Base-by-base conservation (phyloP, 2,329 filamentous ascomycete species). In the Penicillium sp. region DNA sequence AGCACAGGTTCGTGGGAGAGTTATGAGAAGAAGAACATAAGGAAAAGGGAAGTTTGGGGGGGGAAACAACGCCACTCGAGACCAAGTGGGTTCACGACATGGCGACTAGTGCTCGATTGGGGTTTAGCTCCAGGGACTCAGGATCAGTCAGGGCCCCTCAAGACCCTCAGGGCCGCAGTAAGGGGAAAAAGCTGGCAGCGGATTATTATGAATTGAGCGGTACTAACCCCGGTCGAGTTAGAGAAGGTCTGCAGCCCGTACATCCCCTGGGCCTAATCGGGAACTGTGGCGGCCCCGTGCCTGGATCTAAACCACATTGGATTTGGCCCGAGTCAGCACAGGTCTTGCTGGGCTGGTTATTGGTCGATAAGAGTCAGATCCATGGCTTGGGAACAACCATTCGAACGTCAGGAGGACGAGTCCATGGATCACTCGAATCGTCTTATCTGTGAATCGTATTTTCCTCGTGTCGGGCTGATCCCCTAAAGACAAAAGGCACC, bases 181-280 rank as follows among this genome's bases (percentile, higher is more conserved):
- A 62, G 58, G 60, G 58, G 56, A 61, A 49, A 49, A 34, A 39
- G 9, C 49, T 49, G 45, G 41, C 48, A 52, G 58, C 47, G 42
- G 53, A 52, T 42, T 50, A 49, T 51, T 55, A 36, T 58, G 57
- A 38, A 48, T 42, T 13, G 33, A 18, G 46, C 46, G 10, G 6
- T 28, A 16, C 56, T 54, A 59, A 49, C 52, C 52, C 49, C 7
- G 15, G 43, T 23, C 39, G 7, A 31, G 47, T 46, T 53, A 54
- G 56, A 6, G 16, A n/a, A n/a, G 12, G 18, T 18, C 12, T 39
- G 36, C 38, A 24, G 28, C 23, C 34, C 6, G 34, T 13, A 24
- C 36, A 36, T 15, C 9, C 26, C 10, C 39, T 56, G 54, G 46
- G 34, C 56, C 43, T 3, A 0, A 29, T 54, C 26, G 1, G 43